A percentile compares a stretch with the other conserved stretches of the same genome.
phyloP scores from a whole-genome alignment of 179 eudicot species.

The Beta corolliflora region DNA sequence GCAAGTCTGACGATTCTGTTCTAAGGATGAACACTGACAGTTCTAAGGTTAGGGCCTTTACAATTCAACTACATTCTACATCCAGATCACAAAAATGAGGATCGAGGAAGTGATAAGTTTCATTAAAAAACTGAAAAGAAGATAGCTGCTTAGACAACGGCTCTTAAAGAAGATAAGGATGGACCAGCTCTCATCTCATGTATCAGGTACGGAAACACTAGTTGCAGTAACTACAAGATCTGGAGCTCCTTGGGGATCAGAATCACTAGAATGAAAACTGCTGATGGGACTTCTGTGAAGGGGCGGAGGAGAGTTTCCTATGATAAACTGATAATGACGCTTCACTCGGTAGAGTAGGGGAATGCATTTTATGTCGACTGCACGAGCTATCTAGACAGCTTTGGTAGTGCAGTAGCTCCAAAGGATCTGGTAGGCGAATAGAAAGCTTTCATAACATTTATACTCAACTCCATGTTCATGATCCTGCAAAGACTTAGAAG shows the following conservation, averaged over 20 bases:
- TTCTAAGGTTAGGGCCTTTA: neutral
- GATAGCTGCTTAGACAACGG: neutral
- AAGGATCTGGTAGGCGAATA: too few relatives aligned
- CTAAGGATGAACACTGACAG: neutral
- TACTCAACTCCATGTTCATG: neutral
- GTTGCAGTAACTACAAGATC: neutral
- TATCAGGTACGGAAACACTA: neutral
- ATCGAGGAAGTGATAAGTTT: neutral
- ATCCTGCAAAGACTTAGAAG: neutral
- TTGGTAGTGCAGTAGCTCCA: too few relatives aligned
- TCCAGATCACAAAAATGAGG: neutral
- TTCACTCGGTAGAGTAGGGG: neutral
- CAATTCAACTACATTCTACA: neutral
- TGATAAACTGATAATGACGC: neutral
- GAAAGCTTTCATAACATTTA: neutral
- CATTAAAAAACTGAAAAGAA: neutral
- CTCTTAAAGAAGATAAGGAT: neutral
- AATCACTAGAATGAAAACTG: neutral
- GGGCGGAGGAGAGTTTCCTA: neutral
- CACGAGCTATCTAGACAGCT: too few relatives aligned
- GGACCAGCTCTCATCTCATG: neutral
- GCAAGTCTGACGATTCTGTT: neutral
- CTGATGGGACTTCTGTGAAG: too few relatives aligned
- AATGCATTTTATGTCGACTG: neutral
- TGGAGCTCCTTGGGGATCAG: neutral